Percentiles rank a stretch among this genome's conserved stretches.
Conservation (phyloP, 352 stramenopile species). For the Phytophthora cryptogea region DNA sequence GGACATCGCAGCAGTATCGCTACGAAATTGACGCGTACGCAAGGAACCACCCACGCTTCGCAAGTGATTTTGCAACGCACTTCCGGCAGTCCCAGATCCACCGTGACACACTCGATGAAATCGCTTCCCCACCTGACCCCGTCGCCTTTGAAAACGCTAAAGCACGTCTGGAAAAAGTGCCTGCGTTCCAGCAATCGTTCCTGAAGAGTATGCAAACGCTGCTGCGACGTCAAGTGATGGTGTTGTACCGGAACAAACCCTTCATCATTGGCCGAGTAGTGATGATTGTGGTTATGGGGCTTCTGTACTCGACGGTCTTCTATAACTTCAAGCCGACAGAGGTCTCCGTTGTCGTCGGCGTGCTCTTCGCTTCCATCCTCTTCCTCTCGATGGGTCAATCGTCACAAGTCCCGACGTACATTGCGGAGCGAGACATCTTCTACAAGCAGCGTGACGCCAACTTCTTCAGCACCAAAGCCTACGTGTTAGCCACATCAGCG, state of each 20-base stretch:
- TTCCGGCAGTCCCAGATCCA: slow-evolving; percentile 26
- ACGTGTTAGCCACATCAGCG: slow-evolving; percentile 47
- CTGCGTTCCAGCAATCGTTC: slow-evolving; percentile 40
- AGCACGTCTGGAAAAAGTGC: slow-evolving; percentile 27
- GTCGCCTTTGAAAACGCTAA: slow-evolving; percentile 11
- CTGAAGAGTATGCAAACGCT: slow-evolving; percentile 29
- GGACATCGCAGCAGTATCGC: slow-evolving; percentile 32
- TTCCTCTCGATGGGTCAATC: slow-evolving; percentile 69
- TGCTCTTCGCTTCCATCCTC: slow-evolving; percentile 78
- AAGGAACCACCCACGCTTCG: slow-evolving; percentile 18
- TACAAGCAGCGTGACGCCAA: slow-evolving; percentile 81
- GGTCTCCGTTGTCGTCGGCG: slow-evolving; percentile 46
- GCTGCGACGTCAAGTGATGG: slow-evolving; percentile 50
- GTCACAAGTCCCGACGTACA: slow-evolving; percentile 66
- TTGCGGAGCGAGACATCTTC: slow-evolving; percentile 60
- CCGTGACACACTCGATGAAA: slow-evolving; percentile 4
- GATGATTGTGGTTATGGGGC: slow-evolving; percentile 34
- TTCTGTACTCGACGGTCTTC: slow-evolving; percentile 37
- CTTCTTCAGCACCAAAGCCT: slow-evolving; percentile 71
- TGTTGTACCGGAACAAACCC: slow-evolving; percentile 45
- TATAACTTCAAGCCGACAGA: slow-evolving; percentile 35
- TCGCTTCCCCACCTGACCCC: slow-evolving; percentile 2
- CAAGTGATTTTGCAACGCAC: slow-evolving; percentile 40
- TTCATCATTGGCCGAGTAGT: slow-evolving; percentile 35
- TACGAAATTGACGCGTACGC: slow-evolving; percentile 14